Conservation (phyloP, 768 basidiomycete genomes). For the Clavulina sp. region DNA sequence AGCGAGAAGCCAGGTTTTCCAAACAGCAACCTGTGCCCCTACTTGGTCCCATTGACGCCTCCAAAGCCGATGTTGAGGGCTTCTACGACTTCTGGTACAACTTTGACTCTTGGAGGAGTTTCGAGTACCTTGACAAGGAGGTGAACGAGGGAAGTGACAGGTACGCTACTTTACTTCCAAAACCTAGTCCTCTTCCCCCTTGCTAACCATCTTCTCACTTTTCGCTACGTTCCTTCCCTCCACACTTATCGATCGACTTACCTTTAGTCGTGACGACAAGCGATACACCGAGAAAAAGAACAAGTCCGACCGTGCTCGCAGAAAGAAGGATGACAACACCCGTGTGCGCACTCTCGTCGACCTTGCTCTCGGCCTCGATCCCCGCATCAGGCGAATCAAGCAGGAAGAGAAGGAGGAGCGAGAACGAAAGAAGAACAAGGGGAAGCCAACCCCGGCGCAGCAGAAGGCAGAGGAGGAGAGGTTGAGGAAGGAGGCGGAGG, state of each 20-base stretch:
- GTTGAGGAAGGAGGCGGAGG: conserved; percentile 19
- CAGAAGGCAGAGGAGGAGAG: conserved; percentile 50
- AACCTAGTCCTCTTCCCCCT: not conserved
- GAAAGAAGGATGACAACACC: conserved; percentile 95
- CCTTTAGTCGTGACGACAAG: conserved; percentile 82
- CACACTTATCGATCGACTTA: not conserved
- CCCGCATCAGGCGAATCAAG: conserved; percentile 93
- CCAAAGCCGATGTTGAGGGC: conserved; percentile 68
- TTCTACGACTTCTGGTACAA: conserved; percentile 99
- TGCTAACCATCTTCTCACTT: not conserved
- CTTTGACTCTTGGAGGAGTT: conserved; percentile 96
- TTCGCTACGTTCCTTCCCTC: not conserved
- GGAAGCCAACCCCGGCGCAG: conserved; percentile 37
- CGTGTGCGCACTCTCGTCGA: conserved; percentile 79
- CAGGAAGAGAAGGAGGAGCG: conserved; percentile 89
- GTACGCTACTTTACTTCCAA: conserved; percentile 32
- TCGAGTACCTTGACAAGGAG: conserved; percentile 97
- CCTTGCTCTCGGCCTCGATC: conserved; percentile 61
- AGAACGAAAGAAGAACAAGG: conserved; percentile 70
- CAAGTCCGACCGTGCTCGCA: conserved; percentile 84
- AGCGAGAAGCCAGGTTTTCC: conserved; percentile 86
- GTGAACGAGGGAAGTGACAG: conserved; percentile 93
- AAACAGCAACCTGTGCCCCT: conserved; percentile 58
- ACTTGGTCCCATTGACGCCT: conserved; percentile 50
- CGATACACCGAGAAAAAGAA: conserved; percentile 99